Base-by-base conservation (phyloP, 1,139 yeast genomes). In the Saccharomyces hybrid region DNA sequence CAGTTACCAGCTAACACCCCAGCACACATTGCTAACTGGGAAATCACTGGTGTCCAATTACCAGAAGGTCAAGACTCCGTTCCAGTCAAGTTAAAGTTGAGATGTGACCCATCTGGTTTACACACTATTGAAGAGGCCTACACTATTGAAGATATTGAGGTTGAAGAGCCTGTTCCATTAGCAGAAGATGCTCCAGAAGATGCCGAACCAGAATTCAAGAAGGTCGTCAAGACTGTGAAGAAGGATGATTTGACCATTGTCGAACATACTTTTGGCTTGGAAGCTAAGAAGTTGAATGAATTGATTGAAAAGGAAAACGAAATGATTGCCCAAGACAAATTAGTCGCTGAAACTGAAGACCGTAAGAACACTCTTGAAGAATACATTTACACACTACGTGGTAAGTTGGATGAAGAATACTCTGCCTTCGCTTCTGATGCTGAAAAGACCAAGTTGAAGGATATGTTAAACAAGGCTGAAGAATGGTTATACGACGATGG, bases 401-500 rank as follows among this genome's bases (percentile, higher is more conserved):
- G 96, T 72, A 93, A 93, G 79, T 80, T 93, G 69, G 97, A 90
- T 57, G 98, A 89, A 56, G 84, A 84, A 69, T 91, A 90, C 74
- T 81, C 87, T 63, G 83, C 80, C 65, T 91, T 90, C 70, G 97
- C 97, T 61, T 79, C 85, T 61, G 91, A 84, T 56, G 88, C 83
- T 68, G 98, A 93, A 79, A 91, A 90, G 81, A 77, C 78, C 63
- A 86, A 81, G 71, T 81, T 93, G 70, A 72, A 80, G 54, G 86
- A 77, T 59, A 78, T 86, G 79, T 81, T 93, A 71, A 71, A 79
- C 70, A 86, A 86, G 72, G 83, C 97, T 63, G 98, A 93, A 79
- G 96, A 91, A 72, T 93, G 99, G 99, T 82, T 93, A 70, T 91
- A 93, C 75, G 96, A 86, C 59, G 99, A 88, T 54, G 98, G 98